Base-by-base conservation (phyloP, 177 flowering plant genomes). In the Vitis hybrid region DNA sequence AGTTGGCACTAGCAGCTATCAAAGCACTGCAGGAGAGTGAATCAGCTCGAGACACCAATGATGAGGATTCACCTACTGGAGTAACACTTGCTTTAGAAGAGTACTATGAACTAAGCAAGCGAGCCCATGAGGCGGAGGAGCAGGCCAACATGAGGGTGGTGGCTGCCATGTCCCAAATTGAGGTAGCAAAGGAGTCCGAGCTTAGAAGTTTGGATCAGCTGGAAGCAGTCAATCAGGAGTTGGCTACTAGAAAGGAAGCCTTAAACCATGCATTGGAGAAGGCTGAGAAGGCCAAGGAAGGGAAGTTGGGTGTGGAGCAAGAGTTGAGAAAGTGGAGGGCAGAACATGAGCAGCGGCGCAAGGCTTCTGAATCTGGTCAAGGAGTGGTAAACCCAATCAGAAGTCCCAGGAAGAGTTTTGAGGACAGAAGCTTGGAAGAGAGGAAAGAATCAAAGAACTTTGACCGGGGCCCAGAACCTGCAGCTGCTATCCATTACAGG, bases 301-400 rank as follows among this genome's bases (percentile, higher is more conserved):
- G 99, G 49, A 93, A 93, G 70, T 60, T 93, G 76, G 92, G 90
- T 7, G 85, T 89, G 4, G 99, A 95, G 71, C 99, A 95, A 69
- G 97, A 95, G 70, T 55, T 95, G 75, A 87, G 98, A 72, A 87
- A 80, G 72, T 92, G 98, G 99, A 85, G 99, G 76, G 82, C 92
- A 4, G 94, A 95, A 69, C 88, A 90, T 31, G 97, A 90, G 76
- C 91, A 86, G 65, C 72, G 80, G 51, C 75, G 98, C 51, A 93
- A 85, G 81, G 85, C 89, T 22, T 74, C 71, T 26, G 90, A 86
- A 20, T 51, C 87, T 51, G 77, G 72, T 71, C 84, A 76, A 11
- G 78, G 66, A 13, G 77, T 10, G 15, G 75, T 52, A 33, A 80
- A 79, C 22, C 69, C 79, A 4, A 39, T 45, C n/a, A 75, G 68